phyloP scores from a whole-genome alignment of 2,329 filamentous ascomycete species.

The Ilyonectria destructans region DNA sequence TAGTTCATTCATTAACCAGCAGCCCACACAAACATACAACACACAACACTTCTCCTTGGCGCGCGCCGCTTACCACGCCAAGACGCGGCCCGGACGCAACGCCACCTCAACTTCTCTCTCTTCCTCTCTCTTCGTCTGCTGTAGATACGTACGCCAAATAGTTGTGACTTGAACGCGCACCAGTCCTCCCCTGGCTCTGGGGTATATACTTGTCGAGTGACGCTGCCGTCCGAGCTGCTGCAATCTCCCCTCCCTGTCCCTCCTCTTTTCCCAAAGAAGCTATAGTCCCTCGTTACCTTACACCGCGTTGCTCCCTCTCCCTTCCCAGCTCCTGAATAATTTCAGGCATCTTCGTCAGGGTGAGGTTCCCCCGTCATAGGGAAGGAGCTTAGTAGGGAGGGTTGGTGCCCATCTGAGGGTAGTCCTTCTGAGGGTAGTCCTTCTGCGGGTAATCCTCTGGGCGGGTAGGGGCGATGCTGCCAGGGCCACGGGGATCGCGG shows the following conservation, averaged over 20 bases:
- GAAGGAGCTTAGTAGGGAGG: slow-evolving; percentile 62
- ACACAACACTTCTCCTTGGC: slow-evolving; percentile 36
- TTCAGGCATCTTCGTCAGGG: slow-evolving; percentile 34
- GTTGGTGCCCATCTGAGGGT: slow-evolving; percentile 65
- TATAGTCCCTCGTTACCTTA: slow-evolving; percentile 3
- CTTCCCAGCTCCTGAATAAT: slow-evolving; percentile 22
- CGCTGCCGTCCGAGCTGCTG: slow-evolving; percentile 45
- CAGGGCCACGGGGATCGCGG: slow-evolving; percentile 52
- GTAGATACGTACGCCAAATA: slow-evolving; percentile 48
- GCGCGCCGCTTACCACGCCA: slow-evolving; percentile 24
- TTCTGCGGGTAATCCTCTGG: slow-evolving; percentile 57
- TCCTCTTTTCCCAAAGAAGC: slow-evolving; percentile 18
- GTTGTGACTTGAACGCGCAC: slow-evolving; percentile 43
- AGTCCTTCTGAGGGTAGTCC: slow-evolving; percentile 41
- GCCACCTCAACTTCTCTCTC: slow-evolving; percentile 32
- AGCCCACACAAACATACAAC: slow-evolving; percentile 47
- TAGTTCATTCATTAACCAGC: slow-evolving; percentile 51
- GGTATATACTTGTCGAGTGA: slow-evolving; percentile 51
- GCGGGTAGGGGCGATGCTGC: slow-evolving; percentile 60
- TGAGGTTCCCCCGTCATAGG: slow-evolving; percentile 32
- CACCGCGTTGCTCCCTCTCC: slow-evolving; percentile 26
- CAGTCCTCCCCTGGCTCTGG: slow-evolving; percentile 43
- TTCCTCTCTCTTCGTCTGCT: slow-evolving; percentile 31
- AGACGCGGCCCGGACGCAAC: slow-evolving; percentile 26
- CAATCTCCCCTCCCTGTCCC: slow-evolving; percentile 31